Evolutionary conservation across 805 yeast species (phyloP), one percentile per base, ranked within the genome.

Genomic region (Metschnikowia matae): DNA sequence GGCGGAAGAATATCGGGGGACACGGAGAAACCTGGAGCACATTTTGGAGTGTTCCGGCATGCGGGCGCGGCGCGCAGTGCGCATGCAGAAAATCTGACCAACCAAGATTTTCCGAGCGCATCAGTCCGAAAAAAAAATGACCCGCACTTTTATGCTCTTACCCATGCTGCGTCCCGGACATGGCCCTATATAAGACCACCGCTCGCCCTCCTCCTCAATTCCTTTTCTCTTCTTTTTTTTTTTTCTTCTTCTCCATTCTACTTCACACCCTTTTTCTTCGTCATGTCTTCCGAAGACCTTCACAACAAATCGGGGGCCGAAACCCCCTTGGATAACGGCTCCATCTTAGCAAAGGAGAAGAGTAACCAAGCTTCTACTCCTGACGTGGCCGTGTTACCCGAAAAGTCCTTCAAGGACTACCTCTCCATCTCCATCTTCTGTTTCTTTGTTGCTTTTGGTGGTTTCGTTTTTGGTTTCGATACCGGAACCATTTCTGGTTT

Each of bases 401-500:
- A 65, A 49, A 72, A 68, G 55, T 51, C 66, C 10, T 50, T 58
- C 45, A 67, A 64, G 50, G 77, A 70, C 46, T 59, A 46, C 77
- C 69, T 61, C 72, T 85, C 52, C 50, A 67, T 70, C 61, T 48
- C 70, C 69, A 40, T 67, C 23, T 68, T 71, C 56, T 82, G 89
- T 66, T 58, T 75, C 29, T 59, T 79, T 44, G 79, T 84, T 58
- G 87, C 89, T 38, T 84, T 84, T 55, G 89, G 88, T 73, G 90
- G 89, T 47, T 84, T 82, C 64, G 84, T 84, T 44, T 84, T 83
- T 61, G 89, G 89, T 55, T 84, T 84, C 79, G 89, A 84, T 71
- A 84, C 87, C 46, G 89, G 89, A 73, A 83, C 89, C 57, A 79
- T 84, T 67, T 82, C 87, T 41, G 88, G 88, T 60, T 81, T 84